Conservation (phyloP, 148 eudicot species). For the Chenopodium berlandieri region DNA sequence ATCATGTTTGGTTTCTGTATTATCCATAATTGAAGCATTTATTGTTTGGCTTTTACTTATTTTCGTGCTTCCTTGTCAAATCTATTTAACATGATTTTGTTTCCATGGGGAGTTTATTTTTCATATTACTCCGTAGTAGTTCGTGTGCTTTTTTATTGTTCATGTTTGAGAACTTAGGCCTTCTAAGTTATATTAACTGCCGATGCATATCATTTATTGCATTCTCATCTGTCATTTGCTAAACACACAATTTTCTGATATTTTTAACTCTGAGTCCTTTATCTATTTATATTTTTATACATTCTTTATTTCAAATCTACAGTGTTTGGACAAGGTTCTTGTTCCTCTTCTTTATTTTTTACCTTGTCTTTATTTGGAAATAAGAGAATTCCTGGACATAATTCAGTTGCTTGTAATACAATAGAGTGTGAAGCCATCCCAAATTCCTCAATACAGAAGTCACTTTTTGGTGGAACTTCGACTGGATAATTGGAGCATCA, state of each 20-base stretch:
- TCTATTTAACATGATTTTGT: neutral
- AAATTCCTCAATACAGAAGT: conserved; percentile 1
- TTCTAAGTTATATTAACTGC: neutral
- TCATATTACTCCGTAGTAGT: neutral
- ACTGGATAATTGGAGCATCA: conserved; percentile 20
- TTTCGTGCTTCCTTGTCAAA: neutral
- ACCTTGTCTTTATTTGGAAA: neutral
- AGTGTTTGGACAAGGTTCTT: neutral
- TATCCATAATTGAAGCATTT: neutral
- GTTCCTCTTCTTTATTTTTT: neutral
- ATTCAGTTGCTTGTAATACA: conserved; percentile 10
- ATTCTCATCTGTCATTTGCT: neutral
- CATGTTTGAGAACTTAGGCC: neutral
- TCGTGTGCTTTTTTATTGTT: neutral
- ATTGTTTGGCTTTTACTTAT: neutral
- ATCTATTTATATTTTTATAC: neutral
- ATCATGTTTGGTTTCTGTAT: neutral
- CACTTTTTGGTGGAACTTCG: conserved; percentile 24
- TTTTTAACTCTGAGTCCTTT: neutral
- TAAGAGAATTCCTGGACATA: neutral
- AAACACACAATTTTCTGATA: neutral
- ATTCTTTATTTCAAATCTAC: neutral
- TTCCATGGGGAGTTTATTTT: neutral
- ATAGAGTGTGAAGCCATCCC: conserved; percentile 18
- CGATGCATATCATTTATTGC: neutral